Base-by-base conservation (phyloP, 129 eudicot genomes). In the Flaveria trinervia region DNA sequence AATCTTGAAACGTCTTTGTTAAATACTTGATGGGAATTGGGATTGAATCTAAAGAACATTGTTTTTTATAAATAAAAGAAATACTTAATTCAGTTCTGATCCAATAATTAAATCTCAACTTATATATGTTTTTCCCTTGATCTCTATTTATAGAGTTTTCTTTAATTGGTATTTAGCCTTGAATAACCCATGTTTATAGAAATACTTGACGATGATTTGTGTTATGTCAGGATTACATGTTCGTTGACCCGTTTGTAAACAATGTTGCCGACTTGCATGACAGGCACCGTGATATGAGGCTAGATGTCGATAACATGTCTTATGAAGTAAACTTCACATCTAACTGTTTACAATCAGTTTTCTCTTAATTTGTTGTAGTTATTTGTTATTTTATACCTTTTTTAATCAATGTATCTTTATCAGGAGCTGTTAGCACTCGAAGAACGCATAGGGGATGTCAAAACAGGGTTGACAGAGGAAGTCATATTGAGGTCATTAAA, bases 281-380 rank as follows among this genome's bases (percentile, higher is more conserved):
- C 65, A 84, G 97, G 77, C 97, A 92, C 79, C 84, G 91, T 45
- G 96, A 89, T 70, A 82, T 92, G 97, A 87, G 97, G 83, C 96
- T 92, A 49, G 97, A 92, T 84, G 97, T 92, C 30, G 96, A 92
- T 78, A 87, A 87, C 78, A 92, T 89, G 97, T 92, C 97, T 12
- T 92, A 92, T 68, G 97, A 92, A 96, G 97, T 92, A 82, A 80
- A 22, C 39, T 2, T 22, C 20, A 2, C 11, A 22, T 51, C 61
- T 77, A 25, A 11, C 43, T 50, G 52, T 46, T 7, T 16, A 8
- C 17, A 30, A 30, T 1, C 2, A 15, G 5, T 70, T 9, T 9
- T 60, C 44, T 73, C 7, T 59, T 20, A 0, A 12, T 43, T 49
- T n/a, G 44, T 20, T 45, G 2, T 30, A 3, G 64, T 12, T 23